phyloP scores from a whole-genome alignment of 140 eudicot genomes.

The Cichorium intybus region DNA sequence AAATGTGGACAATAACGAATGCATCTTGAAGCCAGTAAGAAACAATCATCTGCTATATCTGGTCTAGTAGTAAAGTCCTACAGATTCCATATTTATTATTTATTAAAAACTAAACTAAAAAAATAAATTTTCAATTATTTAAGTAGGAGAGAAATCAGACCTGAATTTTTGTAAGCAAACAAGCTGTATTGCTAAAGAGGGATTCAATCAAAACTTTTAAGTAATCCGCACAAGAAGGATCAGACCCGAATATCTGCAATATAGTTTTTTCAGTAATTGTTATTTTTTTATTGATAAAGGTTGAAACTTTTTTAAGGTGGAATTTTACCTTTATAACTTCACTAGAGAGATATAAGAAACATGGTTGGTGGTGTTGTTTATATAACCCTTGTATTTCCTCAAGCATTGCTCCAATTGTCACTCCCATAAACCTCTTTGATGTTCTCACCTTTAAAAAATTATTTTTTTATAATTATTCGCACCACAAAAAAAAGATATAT shows the following conservation, averaged over 20 bases:
- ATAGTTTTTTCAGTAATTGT: slow-evolving; percentile 22
- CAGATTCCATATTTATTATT: slow-evolving; percentile 15
- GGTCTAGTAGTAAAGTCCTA: slow-evolving; percentile 91
- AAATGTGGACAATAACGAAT: slow-evolving; percentile 95
- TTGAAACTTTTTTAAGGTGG: background rate
- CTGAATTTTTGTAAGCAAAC: slow-evolving; percentile 79
- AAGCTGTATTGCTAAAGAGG: slow-evolving; percentile 79
- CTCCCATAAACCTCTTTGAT: slow-evolving; percentile 88
- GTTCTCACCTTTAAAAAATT: slow-evolving; percentile 77
- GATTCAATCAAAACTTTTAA: slow-evolving; percentile 82
- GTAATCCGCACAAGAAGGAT: slow-evolving; percentile 91
- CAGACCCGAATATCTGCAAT: slow-evolving; percentile 96
- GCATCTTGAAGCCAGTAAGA: slow-evolving; percentile 93
- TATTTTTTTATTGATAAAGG: background rate
- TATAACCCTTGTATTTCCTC: slow-evolving; percentile 95
- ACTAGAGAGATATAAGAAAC: slow-evolving; percentile 95
- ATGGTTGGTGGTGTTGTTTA: slow-evolving; percentile 94
- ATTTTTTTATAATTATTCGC: slow-evolving; percentile 9
- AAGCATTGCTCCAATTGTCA: slow-evolving; percentile 96
- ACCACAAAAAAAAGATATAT: background rate
- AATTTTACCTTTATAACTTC: slow-evolving; percentile 87
- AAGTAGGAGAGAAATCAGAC: slow-evolving; percentile 26
- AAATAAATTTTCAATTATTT: background rate
- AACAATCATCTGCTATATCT: slow-evolving; percentile 97
- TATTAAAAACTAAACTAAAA: background rate